Conservation (phyloP, 1,284 basidiomycete genomes). For the Sphagnurus paluster region DNA sequence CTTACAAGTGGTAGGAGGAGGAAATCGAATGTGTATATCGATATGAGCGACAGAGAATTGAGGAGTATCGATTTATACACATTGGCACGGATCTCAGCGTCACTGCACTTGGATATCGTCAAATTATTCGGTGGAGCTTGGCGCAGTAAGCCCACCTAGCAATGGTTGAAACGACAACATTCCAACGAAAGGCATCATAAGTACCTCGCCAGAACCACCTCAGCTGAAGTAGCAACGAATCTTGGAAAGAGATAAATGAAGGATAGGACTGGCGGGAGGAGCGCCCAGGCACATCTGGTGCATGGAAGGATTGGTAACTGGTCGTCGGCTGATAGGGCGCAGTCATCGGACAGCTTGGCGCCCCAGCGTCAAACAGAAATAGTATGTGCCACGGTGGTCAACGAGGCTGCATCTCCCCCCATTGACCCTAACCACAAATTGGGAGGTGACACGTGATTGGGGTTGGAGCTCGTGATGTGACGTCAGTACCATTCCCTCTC, state of each 20-base stretch:
- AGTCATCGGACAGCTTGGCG: slow-evolving; percentile 13
- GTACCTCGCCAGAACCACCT: slow-evolving; percentile 61
- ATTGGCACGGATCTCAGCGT: slow-evolving; percentile 71
- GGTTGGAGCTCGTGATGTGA: slow-evolving; percentile 10
- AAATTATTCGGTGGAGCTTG: background rate
- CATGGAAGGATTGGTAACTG: slow-evolving; percentile 22
- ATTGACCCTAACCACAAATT: slow-evolving; percentile 36
- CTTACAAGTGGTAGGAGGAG: slow-evolving; percentile 69
- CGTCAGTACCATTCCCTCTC: background rate
- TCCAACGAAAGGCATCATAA: slow-evolving; percentile 71
- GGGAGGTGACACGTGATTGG: slow-evolving; percentile 24
- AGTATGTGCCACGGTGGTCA: background rate
- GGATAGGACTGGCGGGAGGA: slow-evolving; percentile 60
- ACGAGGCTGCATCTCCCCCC: background rate
- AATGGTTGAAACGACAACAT: slow-evolving; percentile 56
- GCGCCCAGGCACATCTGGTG: slow-evolving; percentile 15
- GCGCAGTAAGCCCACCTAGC: slow-evolving; percentile 31
- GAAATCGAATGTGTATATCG: slow-evolving; percentile 72
- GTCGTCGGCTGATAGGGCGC: slow-evolving; percentile 11
- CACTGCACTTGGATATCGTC: slow-evolving; percentile 39
- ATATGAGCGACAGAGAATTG: slow-evolving; percentile 66
- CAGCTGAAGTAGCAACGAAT: slow-evolving; percentile 59
- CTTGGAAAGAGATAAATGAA: slow-evolving; percentile 60
- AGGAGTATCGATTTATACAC: slow-evolving; percentile 71
- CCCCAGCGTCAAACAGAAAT: background rate